Percentiles rank a stretch among this genome's conserved stretches.
Evolutionary conservation across 129 eudicot genomes (phyloP).

Genomic region (Oenanthe sinensis): DNA sequence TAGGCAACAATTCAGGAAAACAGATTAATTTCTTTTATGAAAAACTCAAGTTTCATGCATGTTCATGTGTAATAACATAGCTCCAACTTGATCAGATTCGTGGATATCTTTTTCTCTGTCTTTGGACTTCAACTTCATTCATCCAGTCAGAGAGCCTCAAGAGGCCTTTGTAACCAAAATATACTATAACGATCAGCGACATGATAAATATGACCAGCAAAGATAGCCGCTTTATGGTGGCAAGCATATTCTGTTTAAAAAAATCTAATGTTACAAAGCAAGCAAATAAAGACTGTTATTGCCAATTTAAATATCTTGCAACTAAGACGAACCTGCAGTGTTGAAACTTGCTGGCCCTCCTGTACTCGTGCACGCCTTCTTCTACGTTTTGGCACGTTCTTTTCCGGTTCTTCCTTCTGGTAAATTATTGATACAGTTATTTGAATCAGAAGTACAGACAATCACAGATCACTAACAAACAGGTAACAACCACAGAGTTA

Average conservation of each 20-base stretch:
- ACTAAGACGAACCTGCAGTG: constrained; percentile 43
- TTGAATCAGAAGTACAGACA: not conserved
- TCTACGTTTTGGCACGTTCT: constrained; percentile 50
- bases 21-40: too few species aligned
- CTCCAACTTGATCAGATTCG: constrained; percentile 24
- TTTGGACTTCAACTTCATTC: constrained; percentile 62
- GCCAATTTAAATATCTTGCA: not conserved
- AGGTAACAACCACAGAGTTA: not conserved
- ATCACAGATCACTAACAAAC: not conserved
- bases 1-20: not conserved
- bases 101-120: constrained; percentile 43
- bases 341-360: constrained; percentile 43
- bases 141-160: constrained; percentile 81
- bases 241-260: constrained; percentile 46
- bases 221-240: constrained; percentile 30
- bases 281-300: not conserved
- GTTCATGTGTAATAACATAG: not conserved
- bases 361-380: constrained; percentile 50
- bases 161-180: constrained; percentile 70
- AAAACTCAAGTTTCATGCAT: not conserved
- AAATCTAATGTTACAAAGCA: constrained; percentile 9
- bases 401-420: constrained; percentile 59
- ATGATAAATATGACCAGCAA: constrained; percentile 37
- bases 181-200: constrained; percentile 36
- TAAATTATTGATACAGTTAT: not conserved